Evolutionary conservation across 83 land plant species (phyloP), one percentile per base, ranked within the genome.

Genomic region (Picea engelmannii): DNA sequence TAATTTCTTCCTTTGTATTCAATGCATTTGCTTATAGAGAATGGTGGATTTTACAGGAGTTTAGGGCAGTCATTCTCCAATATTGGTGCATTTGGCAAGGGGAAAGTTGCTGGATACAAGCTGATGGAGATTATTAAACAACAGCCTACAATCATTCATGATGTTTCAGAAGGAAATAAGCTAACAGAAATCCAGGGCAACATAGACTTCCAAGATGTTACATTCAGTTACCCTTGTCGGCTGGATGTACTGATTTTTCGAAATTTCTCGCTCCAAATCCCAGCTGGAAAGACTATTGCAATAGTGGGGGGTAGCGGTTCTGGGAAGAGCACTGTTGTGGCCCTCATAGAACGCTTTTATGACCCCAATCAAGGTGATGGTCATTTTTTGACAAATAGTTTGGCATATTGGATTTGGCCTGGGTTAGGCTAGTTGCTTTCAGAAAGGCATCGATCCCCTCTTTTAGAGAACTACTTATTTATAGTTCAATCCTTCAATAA

Each of bases 251-350:
- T 93, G 35, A 86, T 95, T 79, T 91, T 95, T 35, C 47, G 89
- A 62, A 84, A 89, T 78, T 91, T 95, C 82, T 92, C 93, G 5
- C 79, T 95, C 20, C 83, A 83, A 84, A 88, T 95, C 61, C 95
- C 95, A 9, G 87, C 93, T 20, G 97, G 97, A 38, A 95, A 90
- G 86, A 93, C 95, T 5, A 85, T 89, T 76, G 97, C 97, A n/a
- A 90, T 95, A 47, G 97, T 95, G 79, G 97, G 97, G 25, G 91
- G 93, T 7, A 95, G 97, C 84, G 97, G 97, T 31, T 95, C 95
- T 13, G 95, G 97, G 76, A 95, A 95, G 85, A 95, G 97, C 82
- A 95, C 95, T 65, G 92, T 93, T 80, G 92, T 95, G 10, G 86
- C 97, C 38, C 84, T 95, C 66, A 91, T 95, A 52, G 97, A 95